Evolutionary conservation across 208 protist genomes (phyloP).

Genomic region (Jaenimonas drosophilae): DNA sequence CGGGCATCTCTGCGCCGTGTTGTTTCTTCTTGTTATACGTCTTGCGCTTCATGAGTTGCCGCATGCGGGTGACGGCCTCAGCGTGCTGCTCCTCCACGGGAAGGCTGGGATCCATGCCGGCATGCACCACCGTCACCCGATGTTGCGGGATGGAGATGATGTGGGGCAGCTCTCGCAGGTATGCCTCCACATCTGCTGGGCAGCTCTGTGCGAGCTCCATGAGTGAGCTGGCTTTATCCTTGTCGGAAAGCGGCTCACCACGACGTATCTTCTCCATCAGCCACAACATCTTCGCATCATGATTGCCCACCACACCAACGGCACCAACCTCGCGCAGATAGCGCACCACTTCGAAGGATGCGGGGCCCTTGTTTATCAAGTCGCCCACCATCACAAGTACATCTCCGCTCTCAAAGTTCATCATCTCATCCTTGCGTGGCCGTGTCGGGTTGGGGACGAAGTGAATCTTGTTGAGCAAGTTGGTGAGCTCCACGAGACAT

Average conservation of each 20-base stretch:
- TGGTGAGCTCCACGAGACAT: constrained; percentile 37
- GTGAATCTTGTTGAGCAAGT: constrained; percentile 27
- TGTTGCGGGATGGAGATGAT: constrained; percentile 46
- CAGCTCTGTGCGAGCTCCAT: constrained; percentile 28
- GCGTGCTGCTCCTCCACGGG: constrained; percentile 29
- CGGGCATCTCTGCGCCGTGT: background rate
- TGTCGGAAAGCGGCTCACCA: background rate
- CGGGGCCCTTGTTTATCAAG: constrained; percentile 76
- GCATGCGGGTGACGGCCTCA: constrained; percentile 39
- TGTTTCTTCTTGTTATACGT: constrained; percentile 8
- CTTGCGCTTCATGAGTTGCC: constrained; percentile 21
- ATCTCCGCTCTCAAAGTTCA: constrained; percentile 16
- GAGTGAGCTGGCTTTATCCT: constrained; percentile 21
- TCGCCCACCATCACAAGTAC: constrained; percentile 63
- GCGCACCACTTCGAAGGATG: constrained; percentile 56
- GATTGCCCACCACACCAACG: constrained; percentile 60
- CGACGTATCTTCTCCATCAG: constrained; percentile 18
- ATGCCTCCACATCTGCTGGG: constrained; percentile 38
- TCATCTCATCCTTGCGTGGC: constrained; percentile 7
- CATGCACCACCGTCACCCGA: constrained; percentile 60
- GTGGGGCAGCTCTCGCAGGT: constrained; percentile 42
- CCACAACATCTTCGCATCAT: constrained; percentile 56
- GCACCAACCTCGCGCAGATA: constrained; percentile 42
- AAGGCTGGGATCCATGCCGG: constrained; percentile 39
- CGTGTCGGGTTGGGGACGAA: constrained; percentile 23